Conservation (phyloP, 768 basidiomycete genomes). For the Panellus pusillus region DNA sequence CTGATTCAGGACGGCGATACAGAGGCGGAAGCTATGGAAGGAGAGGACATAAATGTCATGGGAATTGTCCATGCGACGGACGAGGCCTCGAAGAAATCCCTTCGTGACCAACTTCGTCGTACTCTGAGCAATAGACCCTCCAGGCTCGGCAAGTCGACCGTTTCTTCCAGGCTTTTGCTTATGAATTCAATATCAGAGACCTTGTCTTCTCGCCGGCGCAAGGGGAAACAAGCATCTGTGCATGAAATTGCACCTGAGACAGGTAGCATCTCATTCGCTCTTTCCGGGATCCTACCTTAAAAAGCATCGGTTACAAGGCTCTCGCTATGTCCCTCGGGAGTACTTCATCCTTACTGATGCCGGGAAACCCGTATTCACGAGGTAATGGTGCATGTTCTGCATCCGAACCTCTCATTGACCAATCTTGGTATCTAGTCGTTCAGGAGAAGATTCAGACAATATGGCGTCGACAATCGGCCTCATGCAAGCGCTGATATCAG, state of each 20-base stretch:
- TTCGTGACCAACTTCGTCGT: conserved; percentile 71
- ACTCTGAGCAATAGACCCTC: conserved; percentile 58
- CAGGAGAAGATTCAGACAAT: conserved; percentile 60
- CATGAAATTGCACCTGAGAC: conserved; percentile 41
- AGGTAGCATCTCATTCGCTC: conserved; percentile 31
- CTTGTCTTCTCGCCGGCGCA: conserved; percentile 29
- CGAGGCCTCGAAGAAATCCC: conserved; percentile 60
- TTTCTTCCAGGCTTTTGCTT: conserved; percentile 3
- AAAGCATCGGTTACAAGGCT: conserved; percentile 27
- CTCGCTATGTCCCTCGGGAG: conserved; percentile 58
- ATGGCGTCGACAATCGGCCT: conserved; percentile 84
- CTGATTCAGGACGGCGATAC: conserved; percentile 69
- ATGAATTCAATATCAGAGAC: conserved; percentile 25
- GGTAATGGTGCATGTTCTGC: conserved; percentile 46
- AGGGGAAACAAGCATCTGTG: conserved; percentile 33
- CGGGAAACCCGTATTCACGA: conserved; percentile 95
- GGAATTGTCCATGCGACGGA: conserved; percentile 46
- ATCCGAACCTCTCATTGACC: conserved; percentile 13
- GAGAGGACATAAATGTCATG: conserved; percentile 52
- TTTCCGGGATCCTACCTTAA: conserved; percentile 10
- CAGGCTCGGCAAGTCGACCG: conserved; percentile 42
- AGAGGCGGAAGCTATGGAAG: conserved; percentile 55
- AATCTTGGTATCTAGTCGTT: conserved; percentile 37
- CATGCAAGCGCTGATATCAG: conserved; percentile 93
- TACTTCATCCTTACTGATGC: conserved; percentile 95